Evolutionary conservation across 2,329 filamentous ascomycete genomes (phyloP), one percentile per base, ranked within the genome.

Genomic region (Cordyceps javanica): DNA sequence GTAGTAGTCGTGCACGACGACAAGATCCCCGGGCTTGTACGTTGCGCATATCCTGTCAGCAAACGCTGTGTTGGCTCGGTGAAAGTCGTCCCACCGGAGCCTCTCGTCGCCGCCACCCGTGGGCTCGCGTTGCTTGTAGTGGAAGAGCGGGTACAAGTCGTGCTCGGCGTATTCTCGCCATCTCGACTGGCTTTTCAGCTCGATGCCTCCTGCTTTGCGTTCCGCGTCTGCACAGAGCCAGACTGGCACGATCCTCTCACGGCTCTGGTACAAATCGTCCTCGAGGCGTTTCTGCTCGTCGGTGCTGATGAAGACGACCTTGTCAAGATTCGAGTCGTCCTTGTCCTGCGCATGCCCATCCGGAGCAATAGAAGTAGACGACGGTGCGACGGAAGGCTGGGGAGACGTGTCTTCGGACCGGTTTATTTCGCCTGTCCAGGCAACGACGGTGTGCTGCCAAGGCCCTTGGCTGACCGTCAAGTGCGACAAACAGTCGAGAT

Each of bases 1-100:
- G 69, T 96, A 92, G 72, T 96, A 97, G 73, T 97, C 93, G 70
- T 97, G 93, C 54, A 97, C 85, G 70, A 96, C 83, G 59, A 97
- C 85, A 55, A 97, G 85, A 70, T 97, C 93, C 42, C 93, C 93
- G 0, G 91, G 90, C 71, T 90, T 91, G 79, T 97, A 97, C 57
- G 88, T 81, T 67, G 92, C 86, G 60, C 94, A 79, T 65, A 97
- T 96, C 61, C 86, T 86, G 70, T 96, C 88, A 60, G 93, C 92
- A 66, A 97, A 97, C 61, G 90, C 86, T 67, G 90, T 86, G 75
- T 97, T 97, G 82, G 96, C 87, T 53, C 87, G 86, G 70, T 91
- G 89, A 73, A 96, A 97, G 73, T 97, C 91, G 25, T 88, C 85
- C 92, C 93, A 97, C 65, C 91, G 86, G 41, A 88, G 80, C 52